phyloP scores from a whole-genome alignment of 192 early-diverging fungal species.

The Linnemannia hyalina region DNA sequence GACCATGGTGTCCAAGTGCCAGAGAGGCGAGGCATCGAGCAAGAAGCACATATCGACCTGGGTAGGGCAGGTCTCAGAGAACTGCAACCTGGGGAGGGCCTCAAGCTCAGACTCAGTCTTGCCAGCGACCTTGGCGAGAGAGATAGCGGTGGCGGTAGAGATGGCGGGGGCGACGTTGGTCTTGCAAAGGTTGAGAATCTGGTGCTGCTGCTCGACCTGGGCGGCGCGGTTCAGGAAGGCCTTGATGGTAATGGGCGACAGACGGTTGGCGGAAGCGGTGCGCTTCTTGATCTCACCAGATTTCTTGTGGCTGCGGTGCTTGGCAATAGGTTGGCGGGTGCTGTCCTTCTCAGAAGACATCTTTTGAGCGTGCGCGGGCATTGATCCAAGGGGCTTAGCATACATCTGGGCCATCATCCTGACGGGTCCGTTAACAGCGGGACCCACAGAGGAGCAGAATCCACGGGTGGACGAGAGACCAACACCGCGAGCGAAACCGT shows the following conservation, averaged over 20 bases:
- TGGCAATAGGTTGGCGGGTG: background rate
- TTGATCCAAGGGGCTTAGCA: slow-evolving; percentile 42
- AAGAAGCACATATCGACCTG: slow-evolving; percentile 54
- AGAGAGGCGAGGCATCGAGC: slow-evolving; percentile 50
- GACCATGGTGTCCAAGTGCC: slow-evolving; percentile 55
- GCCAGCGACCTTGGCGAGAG: slow-evolving; percentile 46
- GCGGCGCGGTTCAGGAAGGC: slow-evolving; percentile 48
- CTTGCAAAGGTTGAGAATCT: slow-evolving; percentile 35
- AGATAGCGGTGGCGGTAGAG: slow-evolving; percentile 31
- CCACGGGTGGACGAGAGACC: slow-evolving; percentile 52
- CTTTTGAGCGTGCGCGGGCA: slow-evolving; percentile 30
- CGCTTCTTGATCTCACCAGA: slow-evolving; percentile 43
- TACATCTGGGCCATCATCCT: slow-evolving; percentile 55
- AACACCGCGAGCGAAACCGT: slow-evolving; percentile 38
- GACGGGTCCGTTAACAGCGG: slow-evolving; percentile 36
- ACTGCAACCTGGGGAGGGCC: slow-evolving; percentile 34
- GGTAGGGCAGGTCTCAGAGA: slow-evolving; percentile 36
- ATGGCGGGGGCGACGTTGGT: slow-evolving; percentile 26
- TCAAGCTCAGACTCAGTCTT: slow-evolving; percentile 34
- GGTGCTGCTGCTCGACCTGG: slow-evolving; percentile 50
- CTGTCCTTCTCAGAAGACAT: slow-evolving; percentile 23
- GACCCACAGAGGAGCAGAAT: slow-evolving; percentile 30
- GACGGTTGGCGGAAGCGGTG: background rate
- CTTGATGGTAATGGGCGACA: slow-evolving; percentile 29
- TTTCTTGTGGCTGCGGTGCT: slow-evolving; percentile 18